phyloP scores from a whole-genome alignment of 768 basidiomycete genomes.

The Lactarius evosmus region DNA sequence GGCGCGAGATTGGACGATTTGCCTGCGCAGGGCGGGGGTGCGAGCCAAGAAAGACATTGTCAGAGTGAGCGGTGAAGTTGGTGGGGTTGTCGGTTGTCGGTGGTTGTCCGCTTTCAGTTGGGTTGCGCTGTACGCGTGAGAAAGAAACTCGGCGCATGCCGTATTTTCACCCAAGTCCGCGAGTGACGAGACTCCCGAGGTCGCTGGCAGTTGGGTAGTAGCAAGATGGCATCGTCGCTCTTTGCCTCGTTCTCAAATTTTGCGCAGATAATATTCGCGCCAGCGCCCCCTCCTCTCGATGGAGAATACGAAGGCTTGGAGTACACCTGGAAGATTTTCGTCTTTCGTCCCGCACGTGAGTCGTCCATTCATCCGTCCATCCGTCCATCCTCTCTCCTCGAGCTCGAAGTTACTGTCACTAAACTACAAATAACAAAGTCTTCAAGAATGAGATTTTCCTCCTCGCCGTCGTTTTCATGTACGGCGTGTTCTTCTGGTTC shows the following conservation, averaged over 20 bases:
- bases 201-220: neutral
- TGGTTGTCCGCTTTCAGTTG: neutral
- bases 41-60: slow-evolving; percentile 28
- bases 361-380: slow-evolving; percentile 20
- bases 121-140: slow-evolving; percentile 2
- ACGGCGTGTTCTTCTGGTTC: slow-evolving; percentile 53
- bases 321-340: slow-evolving; percentile 68
- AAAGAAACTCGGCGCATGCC: neutral
- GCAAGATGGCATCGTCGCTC: slow-evolving; percentile 8
- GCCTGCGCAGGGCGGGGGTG: slow-evolving; percentile 22
- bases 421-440: slow-evolving; percentile 37
- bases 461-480: slow-evolving; percentile 50
- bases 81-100: neutral
- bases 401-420: slow-evolving; percentile 1
- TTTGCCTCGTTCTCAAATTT: slow-evolving; percentile 8
- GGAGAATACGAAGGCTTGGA: slow-evolving; percentile 72
- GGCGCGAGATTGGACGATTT: slow-evolving; percentile 23
- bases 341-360: slow-evolving; percentile 78
- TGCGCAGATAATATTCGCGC: slow-evolving; percentile 42
- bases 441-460: slow-evolving; percentile 66
- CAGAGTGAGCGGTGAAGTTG: slow-evolving; percentile 5
- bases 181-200: no score
- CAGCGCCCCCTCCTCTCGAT: slow-evolving; percentile 51
- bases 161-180: neutral
- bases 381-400: neutral